A percentile compares a stretch with the other conserved stretches of the same genome.
Conservation (phyloP, 257 asterid genomes). For the Verbascum thapsus region DNA sequence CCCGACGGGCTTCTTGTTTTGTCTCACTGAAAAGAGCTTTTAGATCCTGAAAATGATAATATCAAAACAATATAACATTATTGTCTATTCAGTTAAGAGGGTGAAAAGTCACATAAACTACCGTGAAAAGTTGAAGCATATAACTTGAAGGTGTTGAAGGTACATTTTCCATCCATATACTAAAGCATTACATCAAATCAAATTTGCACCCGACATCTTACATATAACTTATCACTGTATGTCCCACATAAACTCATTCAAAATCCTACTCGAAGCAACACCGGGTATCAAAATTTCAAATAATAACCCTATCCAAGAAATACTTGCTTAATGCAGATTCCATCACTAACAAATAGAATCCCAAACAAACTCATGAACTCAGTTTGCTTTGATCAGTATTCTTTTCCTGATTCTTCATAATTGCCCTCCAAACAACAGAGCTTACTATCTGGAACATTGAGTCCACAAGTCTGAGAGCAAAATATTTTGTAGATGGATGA, state of each 20-base stretch:
- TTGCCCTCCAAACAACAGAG: background rate
- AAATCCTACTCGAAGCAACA: slow-evolving; percentile 5
- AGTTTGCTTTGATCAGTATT: slow-evolving; percentile 10
- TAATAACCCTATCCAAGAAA: background rate
- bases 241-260: slow-evolving; percentile 17
- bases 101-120: slow-evolving; percentile 11
- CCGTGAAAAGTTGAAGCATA: slow-evolving; percentile 13
- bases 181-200: slow-evolving; percentile 1
- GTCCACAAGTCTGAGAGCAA: background rate
- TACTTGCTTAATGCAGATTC: background rate
- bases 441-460: no score
- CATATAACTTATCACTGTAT: slow-evolving; percentile 15
- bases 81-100: background rate
- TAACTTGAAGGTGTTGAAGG: background rate
- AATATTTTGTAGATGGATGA: background rate
- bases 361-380: slow-evolving; percentile 1
- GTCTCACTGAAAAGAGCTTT: slow-evolving; percentile 58
- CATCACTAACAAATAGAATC: background rate
- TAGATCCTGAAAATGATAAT: slow-evolving; percentile 55
- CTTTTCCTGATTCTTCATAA: slow-evolving; percentile 11
- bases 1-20: slow-evolving; percentile 55
- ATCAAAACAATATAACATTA: slow-evolving; percentile 3
- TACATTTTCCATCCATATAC: background rate
- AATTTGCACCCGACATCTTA: background rate
- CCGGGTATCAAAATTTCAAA: background rate